These are phyloP conservation scores for Cladophialophora carrionii DNA, from an alignment of 2,329 filamentous ascomycete genomes.

Conservation along the genomic window DNA sequence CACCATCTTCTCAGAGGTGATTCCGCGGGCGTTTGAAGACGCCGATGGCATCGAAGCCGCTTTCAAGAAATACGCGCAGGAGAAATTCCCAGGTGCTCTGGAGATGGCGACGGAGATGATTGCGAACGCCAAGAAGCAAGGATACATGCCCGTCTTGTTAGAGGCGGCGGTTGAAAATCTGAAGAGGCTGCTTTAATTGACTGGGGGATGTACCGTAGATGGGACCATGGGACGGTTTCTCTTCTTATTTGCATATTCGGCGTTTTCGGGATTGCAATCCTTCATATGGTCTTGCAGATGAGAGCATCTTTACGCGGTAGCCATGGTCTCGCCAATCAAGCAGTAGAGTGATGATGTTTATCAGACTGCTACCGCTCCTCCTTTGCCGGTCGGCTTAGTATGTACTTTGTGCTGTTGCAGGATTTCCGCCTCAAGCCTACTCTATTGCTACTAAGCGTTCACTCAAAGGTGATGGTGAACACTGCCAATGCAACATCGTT, in stretches of 20 bases:
- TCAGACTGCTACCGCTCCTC: not conserved
- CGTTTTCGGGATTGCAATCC: not conserved
- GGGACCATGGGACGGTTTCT: not conserved
- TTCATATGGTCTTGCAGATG: no score
- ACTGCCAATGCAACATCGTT: not conserved
- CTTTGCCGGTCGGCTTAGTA: not conserved
- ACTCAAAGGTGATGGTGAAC: not conserved
- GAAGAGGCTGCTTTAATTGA: constrained; percentile 18
- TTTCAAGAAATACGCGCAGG: constrained; percentile 36
- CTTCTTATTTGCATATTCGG: not conserved
- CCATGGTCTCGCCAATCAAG: not conserved
- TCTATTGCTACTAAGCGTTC: not conserved
- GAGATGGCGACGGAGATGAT: constrained; percentile 27
- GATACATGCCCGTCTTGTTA: constrained; percentile 30
- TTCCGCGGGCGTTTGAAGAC: constrained; percentile 33
- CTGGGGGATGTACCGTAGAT: not conserved
- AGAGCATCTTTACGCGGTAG: not conserved
- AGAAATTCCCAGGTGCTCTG: constrained; percentile 27
- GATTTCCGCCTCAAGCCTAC: no score
- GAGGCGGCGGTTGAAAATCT: constrained; percentile 26
- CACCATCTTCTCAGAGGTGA: constrained; percentile 37
- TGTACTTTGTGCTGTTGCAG: not conserved
- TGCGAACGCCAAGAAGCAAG: constrained; percentile 28
- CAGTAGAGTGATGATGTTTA: not conserved
- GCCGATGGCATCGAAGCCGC: constrained; percentile 32